These are phyloP conservation scores for Chamaenerion angustifolium DNA, from an alignment of 345 rosid species.

Conservation along the genomic window DNA sequence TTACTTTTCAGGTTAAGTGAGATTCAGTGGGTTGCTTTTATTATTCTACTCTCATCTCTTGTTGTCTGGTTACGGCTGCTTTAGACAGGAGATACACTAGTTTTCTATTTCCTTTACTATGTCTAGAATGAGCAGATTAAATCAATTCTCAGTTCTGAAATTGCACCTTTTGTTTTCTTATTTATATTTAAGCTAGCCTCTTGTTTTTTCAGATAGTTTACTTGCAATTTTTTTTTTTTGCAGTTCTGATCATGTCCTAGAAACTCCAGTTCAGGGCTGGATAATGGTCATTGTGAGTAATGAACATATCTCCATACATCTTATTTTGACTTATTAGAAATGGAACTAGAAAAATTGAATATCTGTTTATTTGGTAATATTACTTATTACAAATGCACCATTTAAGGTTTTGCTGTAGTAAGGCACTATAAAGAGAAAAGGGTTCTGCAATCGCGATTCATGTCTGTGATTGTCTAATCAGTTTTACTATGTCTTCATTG, in stretches of 20 bases:
- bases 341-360: constrained; percentile 4
- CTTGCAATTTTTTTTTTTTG: constrained; percentile 13
- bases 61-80: background rate
- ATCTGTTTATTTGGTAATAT: constrained; percentile 1
- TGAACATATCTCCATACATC: background rate
- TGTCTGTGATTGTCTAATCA: too few relatives aligned
- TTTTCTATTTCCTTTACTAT: too few relatives aligned
- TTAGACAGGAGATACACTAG: too few relatives aligned
- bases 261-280: constrained; percentile 87
- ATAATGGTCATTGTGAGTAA: constrained; percentile 87
- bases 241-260: constrained; percentile 92
- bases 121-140: too few relatives aligned
- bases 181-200: too few relatives aligned
- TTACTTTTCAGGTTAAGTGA: constrained; percentile 61
- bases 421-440: background rate
- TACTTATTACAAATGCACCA: background rate
- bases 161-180: too few relatives aligned
- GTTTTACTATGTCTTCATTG: constrained; percentile 1
- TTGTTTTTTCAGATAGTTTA: background rate
- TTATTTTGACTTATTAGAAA: background rate
- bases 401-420: background rate
- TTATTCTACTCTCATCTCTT: constrained; percentile 16
- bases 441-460: too few relatives aligned
- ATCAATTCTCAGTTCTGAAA: too few relatives aligned
- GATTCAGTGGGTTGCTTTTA: constrained; percentile 94